Conservation (phyloP, 805 yeast species). For the Wickerhamomyces subpelliculosus region DNA sequence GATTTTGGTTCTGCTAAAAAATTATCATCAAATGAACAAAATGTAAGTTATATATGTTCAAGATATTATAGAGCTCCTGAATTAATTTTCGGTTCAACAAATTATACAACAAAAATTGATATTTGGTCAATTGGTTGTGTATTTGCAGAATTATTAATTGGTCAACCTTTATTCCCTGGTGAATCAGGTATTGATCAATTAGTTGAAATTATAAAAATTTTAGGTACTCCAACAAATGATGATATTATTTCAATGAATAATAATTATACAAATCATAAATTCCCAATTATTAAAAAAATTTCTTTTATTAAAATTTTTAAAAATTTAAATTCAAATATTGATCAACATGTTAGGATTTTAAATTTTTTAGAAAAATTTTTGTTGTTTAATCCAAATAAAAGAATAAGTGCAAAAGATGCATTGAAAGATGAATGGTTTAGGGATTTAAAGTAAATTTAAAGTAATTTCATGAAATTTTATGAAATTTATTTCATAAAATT, state of each 20-base stretch:
- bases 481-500: no score
- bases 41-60: constrained; percentile 93
- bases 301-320: constrained; percentile 65
- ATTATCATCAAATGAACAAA: constrained; percentile 83
- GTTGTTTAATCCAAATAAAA: constrained; percentile 61
- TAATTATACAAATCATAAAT: constrained; percentile 93
- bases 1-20: constrained; percentile 96
- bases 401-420: constrained; percentile 53
- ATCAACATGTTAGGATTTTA: constrained; percentile 42
- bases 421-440: constrained; percentile 49
- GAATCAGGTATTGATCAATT: constrained; percentile 96
- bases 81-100: constrained; percentile 92
- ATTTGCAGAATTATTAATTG: constrained; percentile 91
- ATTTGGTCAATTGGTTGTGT: constrained; percentile 98
- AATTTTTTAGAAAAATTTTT: constrained; percentile 49
- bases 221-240: constrained; percentile 92
- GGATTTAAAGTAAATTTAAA: constrained; percentile 27
- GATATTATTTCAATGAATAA: constrained; percentile 95
- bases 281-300: constrained; percentile 80
- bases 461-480: no score
- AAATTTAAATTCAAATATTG: constrained; percentile 34
- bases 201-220: constrained; percentile 90
- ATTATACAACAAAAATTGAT: constrained; percentile 94
- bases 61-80: constrained; percentile 97
- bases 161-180: constrained; percentile 97